Evolutionary conservation across 192 early-diverging fungal species (phyloP).

Genomic region (Coemansia erecta): DNA sequence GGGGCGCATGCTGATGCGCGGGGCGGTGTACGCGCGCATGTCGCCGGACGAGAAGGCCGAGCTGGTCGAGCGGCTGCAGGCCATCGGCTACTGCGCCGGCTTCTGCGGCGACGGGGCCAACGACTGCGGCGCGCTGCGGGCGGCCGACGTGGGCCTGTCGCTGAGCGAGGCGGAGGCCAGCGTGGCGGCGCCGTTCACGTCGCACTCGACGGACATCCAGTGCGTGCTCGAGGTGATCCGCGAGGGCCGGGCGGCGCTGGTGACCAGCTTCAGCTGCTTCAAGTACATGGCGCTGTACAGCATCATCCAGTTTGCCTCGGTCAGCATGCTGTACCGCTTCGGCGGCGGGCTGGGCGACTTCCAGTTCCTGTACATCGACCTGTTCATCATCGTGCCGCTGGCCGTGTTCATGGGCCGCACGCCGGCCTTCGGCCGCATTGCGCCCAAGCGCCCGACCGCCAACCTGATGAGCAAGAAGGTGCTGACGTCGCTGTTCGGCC

Average conservation of each 20-base stretch:
- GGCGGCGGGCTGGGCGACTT: constrained; percentile 88
- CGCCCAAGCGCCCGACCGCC: constrained; percentile 84
- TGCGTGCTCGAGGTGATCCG: constrained; percentile 92
- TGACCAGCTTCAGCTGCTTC: constrained; percentile 97
- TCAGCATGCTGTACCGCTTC: constrained; percentile 87
- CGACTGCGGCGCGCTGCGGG: constrained; percentile 95
- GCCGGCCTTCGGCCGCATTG: constrained; percentile 68
- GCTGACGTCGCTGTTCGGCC: constrained; percentile 84
- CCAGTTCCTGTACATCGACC: constrained; percentile 95
- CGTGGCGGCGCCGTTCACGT: constrained; percentile 98
- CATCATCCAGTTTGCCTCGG: constrained; percentile 94
- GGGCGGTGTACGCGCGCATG: constrained; percentile 95
- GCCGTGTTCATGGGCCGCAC: constrained; percentile 91
- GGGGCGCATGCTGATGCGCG: constrained; percentile 81
- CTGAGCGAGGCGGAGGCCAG: constrained; percentile 97
- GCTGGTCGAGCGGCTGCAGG: constrained; percentile 86
- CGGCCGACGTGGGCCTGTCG: constrained; percentile 94
- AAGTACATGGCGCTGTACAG: constrained; percentile 99
- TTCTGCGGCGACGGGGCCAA: constrained; percentile 99
- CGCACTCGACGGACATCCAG: constrained; percentile 80
- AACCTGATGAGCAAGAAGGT: constrained; percentile 88
- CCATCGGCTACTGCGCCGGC: constrained; percentile 87
- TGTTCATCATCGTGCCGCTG: constrained; percentile 86
- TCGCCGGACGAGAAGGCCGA: constrained; percentile 98
- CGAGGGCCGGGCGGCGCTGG: constrained; percentile 93